Conservation (phyloP, 1,139 yeast species). For the Neolecta irregularis region DNA sequence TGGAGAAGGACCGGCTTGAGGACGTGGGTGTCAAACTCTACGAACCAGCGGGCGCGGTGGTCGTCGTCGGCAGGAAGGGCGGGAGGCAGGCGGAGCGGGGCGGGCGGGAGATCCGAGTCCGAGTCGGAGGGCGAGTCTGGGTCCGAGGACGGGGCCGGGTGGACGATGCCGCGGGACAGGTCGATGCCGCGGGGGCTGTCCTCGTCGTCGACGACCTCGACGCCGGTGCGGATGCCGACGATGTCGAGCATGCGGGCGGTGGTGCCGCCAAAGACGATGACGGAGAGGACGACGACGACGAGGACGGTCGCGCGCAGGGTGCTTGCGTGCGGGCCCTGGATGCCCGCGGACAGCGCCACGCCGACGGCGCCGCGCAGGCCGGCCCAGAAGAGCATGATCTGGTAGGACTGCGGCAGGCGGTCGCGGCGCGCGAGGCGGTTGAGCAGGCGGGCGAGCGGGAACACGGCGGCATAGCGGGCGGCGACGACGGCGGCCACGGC, state of each 20-base stretch:
- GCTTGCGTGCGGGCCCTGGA: constrained; percentile 86
- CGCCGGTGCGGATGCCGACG: constrained; percentile 81
- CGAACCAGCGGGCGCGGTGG: constrained; percentile 81
- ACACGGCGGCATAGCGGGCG: constrained; percentile 94
- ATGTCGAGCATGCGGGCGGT: constrained; percentile 97
- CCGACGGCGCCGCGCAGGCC: constrained; percentile 99
- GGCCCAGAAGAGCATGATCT: constrained; percentile 99
- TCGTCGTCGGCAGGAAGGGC: no score
- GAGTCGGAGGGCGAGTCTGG: no score
- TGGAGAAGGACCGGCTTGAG: constrained; percentile 85
- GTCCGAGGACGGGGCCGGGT: no score
- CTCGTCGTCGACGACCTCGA: no score
- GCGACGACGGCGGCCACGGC: constrained; percentile 83
- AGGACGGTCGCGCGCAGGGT: constrained; percentile 83
- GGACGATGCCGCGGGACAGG: no score
- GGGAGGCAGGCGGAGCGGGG: no score
- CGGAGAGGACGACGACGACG: constrained; percentile 92
- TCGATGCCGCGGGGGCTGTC: no score
- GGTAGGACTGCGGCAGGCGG: constrained; percentile 88
- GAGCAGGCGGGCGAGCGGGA: constrained; percentile 74
- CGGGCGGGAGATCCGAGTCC: no score
- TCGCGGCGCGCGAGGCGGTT: constrained; percentile 35
- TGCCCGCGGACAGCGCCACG: constrained; percentile 94
- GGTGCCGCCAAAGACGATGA: constrained; percentile 93
- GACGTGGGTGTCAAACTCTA: constrained; percentile 82